Base-by-base conservation (phyloP, 2,329 filamentous ascomycete genomes). In the Scedosporium aurantiacum region DNA sequence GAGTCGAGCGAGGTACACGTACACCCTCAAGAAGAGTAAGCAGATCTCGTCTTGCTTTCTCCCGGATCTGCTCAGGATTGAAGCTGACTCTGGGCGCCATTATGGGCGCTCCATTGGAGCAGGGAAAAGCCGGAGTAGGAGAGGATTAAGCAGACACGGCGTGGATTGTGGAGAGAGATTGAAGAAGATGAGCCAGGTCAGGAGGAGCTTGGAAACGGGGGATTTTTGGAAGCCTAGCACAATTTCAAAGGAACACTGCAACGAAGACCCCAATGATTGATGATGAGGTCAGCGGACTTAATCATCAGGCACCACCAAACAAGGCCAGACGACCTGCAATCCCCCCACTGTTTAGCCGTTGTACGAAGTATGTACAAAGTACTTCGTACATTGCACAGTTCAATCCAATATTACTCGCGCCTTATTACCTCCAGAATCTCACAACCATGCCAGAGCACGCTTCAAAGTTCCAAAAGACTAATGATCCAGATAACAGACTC, bases 21-120 rank as follows among this genome's bases (percentile, higher is more conserved):
- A 99, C 94, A 75, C 89, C 88, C 83, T 97, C 93, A 64, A 99
- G 87, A 68, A 97, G 85, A 75, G 88, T 87, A 67, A 99, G 82
- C 66, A 99, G 81, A 72, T 97, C 91, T 73, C 91, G 91, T 64
- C 91, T 88, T 66, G 91, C 89, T 76, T 89, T 91, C 66, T 89
- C 87, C 70, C 83, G 86, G 72, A 94, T 85, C 70, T 91, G 85
- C 68, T 89, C 84, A 63, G 87, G 84, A 73, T 86, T 87, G 73
- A 94, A 90, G 70, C 82, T 83, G 71, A 77, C 78, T 75, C 83
- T 82, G 76, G 86, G 86, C 77, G 84, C 85, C 87, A 90, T 90
- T 69, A 66, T 76, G 75, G 77, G 76, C 78, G 79, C 78, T 76
- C 76, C 78, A 80, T 79, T 58, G 61, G 62, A 62, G 60, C 57